phyloP scores from a whole-genome alignment of 257 asterid genomes.

The Forsythia suspensa region DNA sequence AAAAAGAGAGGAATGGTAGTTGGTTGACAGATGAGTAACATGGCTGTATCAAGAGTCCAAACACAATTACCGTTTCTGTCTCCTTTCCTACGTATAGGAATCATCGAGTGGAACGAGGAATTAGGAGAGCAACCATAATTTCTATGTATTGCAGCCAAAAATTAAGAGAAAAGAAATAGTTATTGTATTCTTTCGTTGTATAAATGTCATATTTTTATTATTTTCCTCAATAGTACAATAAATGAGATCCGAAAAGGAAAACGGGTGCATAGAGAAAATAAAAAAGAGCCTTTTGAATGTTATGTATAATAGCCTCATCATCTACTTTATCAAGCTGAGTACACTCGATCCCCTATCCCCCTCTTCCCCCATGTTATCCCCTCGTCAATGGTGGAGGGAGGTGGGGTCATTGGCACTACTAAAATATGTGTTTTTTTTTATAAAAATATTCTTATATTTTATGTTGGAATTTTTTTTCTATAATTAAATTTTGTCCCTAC shows the following conservation, averaged over 20 bases:
- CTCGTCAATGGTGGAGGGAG: too few relatives aligned
- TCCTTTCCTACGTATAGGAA: constrained; percentile 9
- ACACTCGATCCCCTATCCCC: too few relatives aligned
- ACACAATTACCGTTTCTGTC: not conserved
- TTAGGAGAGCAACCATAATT: not conserved
- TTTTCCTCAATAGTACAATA: too few relatives aligned
- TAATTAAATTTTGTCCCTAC: too few relatives aligned
- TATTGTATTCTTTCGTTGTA: too few relatives aligned
- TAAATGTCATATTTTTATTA: too few relatives aligned
- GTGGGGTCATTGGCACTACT: too few relatives aligned
- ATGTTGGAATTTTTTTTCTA: too few relatives aligned
- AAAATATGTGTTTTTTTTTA: too few relatives aligned
- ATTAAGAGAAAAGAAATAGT: too few relatives aligned
- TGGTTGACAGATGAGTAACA: not conserved
- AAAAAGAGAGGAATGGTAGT: not conserved
- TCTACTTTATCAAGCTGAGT: not conserved
- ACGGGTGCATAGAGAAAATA: not conserved
- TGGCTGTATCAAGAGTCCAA: not conserved
- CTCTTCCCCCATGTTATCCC: too few relatives aligned
- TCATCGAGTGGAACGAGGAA: not conserved
- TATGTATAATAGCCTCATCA: not conserved
- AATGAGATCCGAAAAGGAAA: not conserved
- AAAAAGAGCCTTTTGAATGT: not conserved
- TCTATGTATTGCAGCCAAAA: not conserved
- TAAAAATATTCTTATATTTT: too few relatives aligned